Conservation (phyloP, 2,329 filamentous ascomycete genomes). For the Myriangium duriaei region DNA sequence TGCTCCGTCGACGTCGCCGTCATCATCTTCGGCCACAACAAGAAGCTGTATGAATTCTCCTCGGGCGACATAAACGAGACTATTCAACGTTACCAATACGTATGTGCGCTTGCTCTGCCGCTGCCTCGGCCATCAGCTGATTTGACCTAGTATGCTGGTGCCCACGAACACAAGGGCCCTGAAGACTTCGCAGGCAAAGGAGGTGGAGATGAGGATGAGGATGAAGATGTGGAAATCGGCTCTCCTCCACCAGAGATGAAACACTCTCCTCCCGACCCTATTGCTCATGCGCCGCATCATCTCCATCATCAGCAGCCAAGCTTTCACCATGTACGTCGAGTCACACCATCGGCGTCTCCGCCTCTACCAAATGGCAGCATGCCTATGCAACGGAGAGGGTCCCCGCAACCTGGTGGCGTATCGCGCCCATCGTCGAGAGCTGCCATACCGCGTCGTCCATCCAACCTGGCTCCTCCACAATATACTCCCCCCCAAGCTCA, state of each 20-base stretch:
- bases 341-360: conserved; percentile 75
- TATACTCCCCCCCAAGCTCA: conserved; percentile 41
- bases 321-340: conserved; percentile 73
- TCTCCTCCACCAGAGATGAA: conserved; percentile 51
- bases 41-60: conserved; percentile 97
- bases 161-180: conserved; percentile 94
- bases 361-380: conserved; percentile 64
- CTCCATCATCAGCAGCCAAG: conserved; percentile 37
- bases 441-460: conserved; percentile 56
- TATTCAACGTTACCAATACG: conserved; percentile 78
- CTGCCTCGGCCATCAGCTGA: conserved; percentile 16
- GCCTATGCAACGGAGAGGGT: conserved; percentile 59
- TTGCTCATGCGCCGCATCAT: conserved; percentile 37
- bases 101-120: conserved; percentile 37
- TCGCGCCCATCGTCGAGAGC: conserved; percentile 73
- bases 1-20: conserved; percentile 98
- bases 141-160: conserved; percentile 61
- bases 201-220: conserved; percentile 55
- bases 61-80: conserved; percentile 88
- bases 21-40: conserved; percentile 97
- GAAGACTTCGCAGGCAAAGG: conserved; percentile 75
- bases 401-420: conserved; percentile 63
- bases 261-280: conserved; percentile 45
- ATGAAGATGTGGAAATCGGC: conserved; percentile 65
- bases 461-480: conserved; percentile 53